Percentiles rank a stretch among this genome's conserved stretches.
Evolutionary conservation across 106 monocot species (phyloP).

Genomic region (Apostasia ramifera): DNA sequence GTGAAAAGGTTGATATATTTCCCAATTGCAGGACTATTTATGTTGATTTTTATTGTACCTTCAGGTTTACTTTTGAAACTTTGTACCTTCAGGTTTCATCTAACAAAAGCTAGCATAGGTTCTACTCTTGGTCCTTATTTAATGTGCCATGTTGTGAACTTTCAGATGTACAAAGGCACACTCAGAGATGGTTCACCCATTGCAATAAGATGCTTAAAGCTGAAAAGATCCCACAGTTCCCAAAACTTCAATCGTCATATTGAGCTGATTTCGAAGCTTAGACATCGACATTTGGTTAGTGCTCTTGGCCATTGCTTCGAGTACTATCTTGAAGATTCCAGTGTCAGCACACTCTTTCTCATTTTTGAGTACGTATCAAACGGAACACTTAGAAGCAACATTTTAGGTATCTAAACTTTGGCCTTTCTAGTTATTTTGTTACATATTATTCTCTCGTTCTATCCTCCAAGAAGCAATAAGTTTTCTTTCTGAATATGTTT

Average conservation of each 20-base stretch:
- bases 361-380: conserved; percentile 78
- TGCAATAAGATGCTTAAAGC: conserved; percentile 77
- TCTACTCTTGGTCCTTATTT: background rate
- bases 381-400: conserved; percentile 68
- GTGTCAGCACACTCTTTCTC: conserved; percentile 72
- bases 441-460: no score
- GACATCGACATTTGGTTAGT: conserved; percentile 84
- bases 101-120: no score
- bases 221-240: conserved; percentile 51
- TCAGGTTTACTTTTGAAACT: no score
- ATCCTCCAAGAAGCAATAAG: background rate
- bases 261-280: conserved; percentile 86
- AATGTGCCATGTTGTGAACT: background rate
- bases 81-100: background rate
- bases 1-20: background rate
- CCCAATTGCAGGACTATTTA: background rate
- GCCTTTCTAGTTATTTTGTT: background rate
- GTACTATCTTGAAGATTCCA: conserved; percentile 71
- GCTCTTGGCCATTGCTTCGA: conserved; percentile 95
- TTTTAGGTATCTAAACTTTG: conserved; percentile 44
- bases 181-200: conserved; percentile 65
- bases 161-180: conserved; percentile 81
- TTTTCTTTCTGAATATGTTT: background rate
- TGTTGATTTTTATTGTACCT: background rate
- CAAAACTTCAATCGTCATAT: conserved; percentile 68